phyloP scores from a whole-genome alignment of 768 basidiomycete genomes.

The Boletus eberwhitei region DNA sequence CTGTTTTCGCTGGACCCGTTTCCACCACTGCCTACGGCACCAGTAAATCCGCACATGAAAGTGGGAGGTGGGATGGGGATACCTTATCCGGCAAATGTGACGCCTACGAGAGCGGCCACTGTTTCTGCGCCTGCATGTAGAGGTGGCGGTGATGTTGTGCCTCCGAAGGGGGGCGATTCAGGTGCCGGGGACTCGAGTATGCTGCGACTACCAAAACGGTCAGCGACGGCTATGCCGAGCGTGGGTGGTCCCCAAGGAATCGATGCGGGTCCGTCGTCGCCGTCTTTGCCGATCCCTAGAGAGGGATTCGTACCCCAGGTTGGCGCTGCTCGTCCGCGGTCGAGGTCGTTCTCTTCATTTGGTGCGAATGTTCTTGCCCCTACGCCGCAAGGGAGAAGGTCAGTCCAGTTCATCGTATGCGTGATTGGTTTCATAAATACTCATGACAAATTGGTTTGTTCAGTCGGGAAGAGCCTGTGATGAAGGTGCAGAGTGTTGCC shows the following conservation, averaged over 20 bases:
- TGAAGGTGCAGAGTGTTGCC: background rate
- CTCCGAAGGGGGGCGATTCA: background rate
- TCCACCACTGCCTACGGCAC: slow-evolving; percentile 20
- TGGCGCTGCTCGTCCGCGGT: slow-evolving; percentile 49
- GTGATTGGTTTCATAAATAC: background rate
- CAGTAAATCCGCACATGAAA: background rate
- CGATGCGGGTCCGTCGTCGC: background rate
- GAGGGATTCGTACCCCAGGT: slow-evolving; percentile 64
- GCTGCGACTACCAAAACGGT: slow-evolving; percentile 21
- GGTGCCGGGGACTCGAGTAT: background rate
- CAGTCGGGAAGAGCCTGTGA: slow-evolving; percentile 26
- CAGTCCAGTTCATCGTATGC: background rate
- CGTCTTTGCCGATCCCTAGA: slow-evolving; percentile 40
- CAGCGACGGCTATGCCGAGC: background rate
- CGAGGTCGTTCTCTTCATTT: slow-evolving; percentile 76
- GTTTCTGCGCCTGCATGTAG: slow-evolving; percentile 31
- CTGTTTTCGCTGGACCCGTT: slow-evolving; percentile 55
- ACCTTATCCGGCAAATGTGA: background rate
- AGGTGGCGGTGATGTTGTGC: background rate
- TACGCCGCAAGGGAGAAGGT: slow-evolving; percentile 17
- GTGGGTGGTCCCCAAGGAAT: background rate
- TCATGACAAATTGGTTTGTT: background rate
- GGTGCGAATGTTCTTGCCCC: slow-evolving; percentile 32
- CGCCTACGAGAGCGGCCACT: slow-evolving; percentile 29
- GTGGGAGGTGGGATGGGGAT: background rate